Base-by-base conservation (phyloP, 345 rosid species). In the Pelargonium nanum region DNA sequence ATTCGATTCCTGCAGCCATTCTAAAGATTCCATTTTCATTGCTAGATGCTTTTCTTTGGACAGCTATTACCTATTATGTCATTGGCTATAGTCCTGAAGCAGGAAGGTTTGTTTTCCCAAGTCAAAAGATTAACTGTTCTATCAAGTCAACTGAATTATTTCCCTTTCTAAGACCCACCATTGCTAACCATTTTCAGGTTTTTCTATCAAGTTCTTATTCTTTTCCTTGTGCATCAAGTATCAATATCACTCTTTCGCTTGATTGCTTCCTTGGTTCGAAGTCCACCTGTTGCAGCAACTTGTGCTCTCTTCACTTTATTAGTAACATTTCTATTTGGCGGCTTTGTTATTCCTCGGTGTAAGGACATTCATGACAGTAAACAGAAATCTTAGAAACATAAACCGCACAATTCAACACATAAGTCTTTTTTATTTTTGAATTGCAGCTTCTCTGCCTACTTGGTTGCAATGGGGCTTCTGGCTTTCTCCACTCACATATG, bases 401-500 rank as follows among this genome's bases (percentile, higher is more conserved):
- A n/a, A 45, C 19, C 16, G 28, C n/a, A 23, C n/a, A 19, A 30
- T 6, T 15, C 19, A 51, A 24, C 4, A 58, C 2, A 26, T 16
- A 24, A 45, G n/a, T 10, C 13, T 30, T 25, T 24, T 21, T 17
- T 20, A 30, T 63, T 1, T 40, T 40, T 8, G 1, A 3, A 40
- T 21, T 68, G 68, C 78, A 83, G 87, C 73, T 23, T 83, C 74
- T 54, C 57, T 83, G 25, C 82, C 84, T 16, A 26, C 56, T 53
- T 80, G 84, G 81, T n/a, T 83, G 40, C 17, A 48, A 53, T 83
- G 81, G 84, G 82, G 70, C 7, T 83, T 80, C 65, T 78, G 85
- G 88, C 13, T 78, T 51, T 80, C 83, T 19, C 81, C 84, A 22
- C n/a, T 80, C 0, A 57, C 81, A 17, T 83, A 80, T 62, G 76